phyloP scores from a whole-genome alignment of 2,329 filamentous ascomycete genomes.

The Aphanoascus verrucosus region DNA sequence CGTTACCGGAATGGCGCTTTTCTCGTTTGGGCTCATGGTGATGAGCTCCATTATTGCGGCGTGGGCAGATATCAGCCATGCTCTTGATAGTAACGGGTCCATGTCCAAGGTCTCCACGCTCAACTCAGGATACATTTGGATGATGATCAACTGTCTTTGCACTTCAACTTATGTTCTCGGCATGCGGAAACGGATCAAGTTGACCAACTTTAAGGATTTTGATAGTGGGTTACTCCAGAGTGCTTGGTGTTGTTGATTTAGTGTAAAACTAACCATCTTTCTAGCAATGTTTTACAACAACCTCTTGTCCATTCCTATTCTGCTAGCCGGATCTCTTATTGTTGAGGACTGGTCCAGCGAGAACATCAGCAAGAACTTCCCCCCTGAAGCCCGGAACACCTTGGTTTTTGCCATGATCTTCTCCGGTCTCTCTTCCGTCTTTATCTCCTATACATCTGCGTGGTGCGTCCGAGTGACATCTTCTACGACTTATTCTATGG shows the following conservation, averaged over 20 bases:
- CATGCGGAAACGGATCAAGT: slow-evolving; percentile 98
- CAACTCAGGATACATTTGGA: slow-evolving; percentile 94
- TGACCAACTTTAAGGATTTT: slow-evolving; percentile 99
- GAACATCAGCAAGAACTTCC: slow-evolving; percentile 84
- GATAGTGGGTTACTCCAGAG: slow-evolving; percentile 61
- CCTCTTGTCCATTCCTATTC: slow-evolving; percentile 85
- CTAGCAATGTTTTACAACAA: slow-evolving; percentile 99
- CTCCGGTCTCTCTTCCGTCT: slow-evolving; percentile 83
- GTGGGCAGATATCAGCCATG: slow-evolving; percentile 92
- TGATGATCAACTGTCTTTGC: slow-evolving; percentile 93
- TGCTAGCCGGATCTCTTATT: slow-evolving; percentile 69
- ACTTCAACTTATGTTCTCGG: slow-evolving; percentile 78
- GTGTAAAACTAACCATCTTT: slow-evolving; percentile 22
- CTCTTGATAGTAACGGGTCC: slow-evolving; percentile 54
- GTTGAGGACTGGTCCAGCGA: slow-evolving; percentile 83
- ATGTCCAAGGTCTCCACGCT: slow-evolving; percentile 73
- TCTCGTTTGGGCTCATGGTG: slow-evolving; percentile 95
- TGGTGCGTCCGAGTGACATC: slow-evolving; percentile 98
- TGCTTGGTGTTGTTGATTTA: background rate
- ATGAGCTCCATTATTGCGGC: slow-evolving; percentile 87
- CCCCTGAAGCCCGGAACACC: slow-evolving; percentile 62
- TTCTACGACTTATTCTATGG: slow-evolving; percentile 98
- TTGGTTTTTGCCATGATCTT: slow-evolving; percentile 85
- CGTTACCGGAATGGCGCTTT: slow-evolving; percentile 73
- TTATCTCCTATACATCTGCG: slow-evolving; percentile 98